A percentile compares a stretch with the other conserved stretches of the same genome.
phyloP scores from a whole-genome alignment of 768 basidiomycete genomes.

The Psilocybe subaeruginosa region DNA sequence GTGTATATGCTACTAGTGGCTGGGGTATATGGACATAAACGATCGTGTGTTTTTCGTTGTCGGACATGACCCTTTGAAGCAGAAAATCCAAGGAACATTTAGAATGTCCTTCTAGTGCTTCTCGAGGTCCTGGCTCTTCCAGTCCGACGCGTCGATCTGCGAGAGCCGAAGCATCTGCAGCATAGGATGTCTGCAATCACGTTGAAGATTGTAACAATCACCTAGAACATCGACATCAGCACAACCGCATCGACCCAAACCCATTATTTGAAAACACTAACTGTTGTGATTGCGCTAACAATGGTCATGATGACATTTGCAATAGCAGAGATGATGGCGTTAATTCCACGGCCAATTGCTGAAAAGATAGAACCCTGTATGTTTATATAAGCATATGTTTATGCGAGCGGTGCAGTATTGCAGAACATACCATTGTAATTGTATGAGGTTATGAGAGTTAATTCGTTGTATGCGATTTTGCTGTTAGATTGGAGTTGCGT shows the following conservation, averaged over 20 bases:
- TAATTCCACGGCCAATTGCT: constrained; percentile 64
- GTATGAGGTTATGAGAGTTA: background rate
- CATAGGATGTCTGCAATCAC: constrained; percentile 59
- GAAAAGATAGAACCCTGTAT: constrained; percentile 65
- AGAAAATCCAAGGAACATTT: background rate
- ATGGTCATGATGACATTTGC: constrained; percentile 63
- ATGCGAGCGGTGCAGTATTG: background rate
- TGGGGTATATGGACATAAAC: background rate
- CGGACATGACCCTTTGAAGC: background rate
- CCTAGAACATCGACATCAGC: constrained; percentile 32
- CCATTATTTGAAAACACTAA: constrained; percentile 32
- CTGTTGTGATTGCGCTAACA: constrained; percentile 59
- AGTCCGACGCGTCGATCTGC: constrained; percentile 28
- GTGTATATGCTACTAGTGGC: too few species aligned
- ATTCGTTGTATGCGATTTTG: constrained; percentile 1
- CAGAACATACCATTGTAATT: constrained; percentile 6
- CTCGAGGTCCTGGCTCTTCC: constrained; percentile 7
- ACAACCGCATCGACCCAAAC: background rate
- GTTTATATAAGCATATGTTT: background rate
- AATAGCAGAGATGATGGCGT: constrained; percentile 62
- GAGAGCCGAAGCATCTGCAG: constrained; percentile 48
- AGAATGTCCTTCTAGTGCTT: background rate
- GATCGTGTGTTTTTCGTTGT: background rate
- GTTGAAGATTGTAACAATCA: constrained; percentile 68
- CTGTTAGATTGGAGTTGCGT: background rate